Evolutionary conservation across 1,284 basidiomycete species (phyloP).

Genomic region (Trametes hirsuta): DNA sequence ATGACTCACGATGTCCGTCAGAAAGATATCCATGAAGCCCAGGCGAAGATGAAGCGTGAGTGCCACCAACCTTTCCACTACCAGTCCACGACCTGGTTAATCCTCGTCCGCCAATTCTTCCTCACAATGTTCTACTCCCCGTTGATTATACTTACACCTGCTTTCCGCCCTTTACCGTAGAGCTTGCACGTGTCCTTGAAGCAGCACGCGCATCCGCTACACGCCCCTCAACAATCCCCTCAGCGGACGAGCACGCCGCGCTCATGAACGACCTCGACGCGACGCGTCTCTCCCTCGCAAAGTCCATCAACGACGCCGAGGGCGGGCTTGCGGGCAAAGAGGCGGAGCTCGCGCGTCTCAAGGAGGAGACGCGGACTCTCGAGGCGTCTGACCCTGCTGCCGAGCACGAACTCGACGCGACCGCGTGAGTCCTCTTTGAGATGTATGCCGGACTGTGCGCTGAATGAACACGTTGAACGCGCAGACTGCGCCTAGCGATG

Average conservation of each 20-base stretch:
- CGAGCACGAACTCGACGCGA: constrained; percentile 72
- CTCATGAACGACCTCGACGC: constrained; percentile 67
- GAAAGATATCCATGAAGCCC: constrained; percentile 67
- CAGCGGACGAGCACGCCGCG: constrained; percentile 62
- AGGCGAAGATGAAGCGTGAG: constrained; percentile 62
- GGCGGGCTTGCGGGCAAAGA: constrained; percentile 65
- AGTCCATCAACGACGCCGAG: constrained; percentile 76
- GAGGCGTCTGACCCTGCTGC: constrained; percentile 72
- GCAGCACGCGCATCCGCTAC: constrained; percentile 70
- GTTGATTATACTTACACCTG: not conserved
- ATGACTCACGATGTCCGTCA: constrained; percentile 55
- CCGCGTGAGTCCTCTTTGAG: constrained; percentile 52
- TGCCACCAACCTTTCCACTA: not conserved
- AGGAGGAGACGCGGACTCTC: constrained; percentile 59
- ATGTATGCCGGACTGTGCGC: not conserved
- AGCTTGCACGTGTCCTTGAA: constrained; percentile 67
- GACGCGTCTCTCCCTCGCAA: constrained; percentile 65
- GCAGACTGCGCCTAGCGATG: constrained; percentile 65
- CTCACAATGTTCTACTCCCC: not conserved
- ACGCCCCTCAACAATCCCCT: constrained; percentile 67
- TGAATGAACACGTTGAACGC: not conserved
- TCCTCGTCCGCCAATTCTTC: not conserved
- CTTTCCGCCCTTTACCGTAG: constrained; percentile 38
- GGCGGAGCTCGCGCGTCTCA: constrained; percentile 65
- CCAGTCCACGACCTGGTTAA: not conserved